Evolutionary conservation across 768 basidiomycete genomes (phyloP), one percentile per base, ranked within the genome.

Genomic region (Serendipita sp.): DNA sequence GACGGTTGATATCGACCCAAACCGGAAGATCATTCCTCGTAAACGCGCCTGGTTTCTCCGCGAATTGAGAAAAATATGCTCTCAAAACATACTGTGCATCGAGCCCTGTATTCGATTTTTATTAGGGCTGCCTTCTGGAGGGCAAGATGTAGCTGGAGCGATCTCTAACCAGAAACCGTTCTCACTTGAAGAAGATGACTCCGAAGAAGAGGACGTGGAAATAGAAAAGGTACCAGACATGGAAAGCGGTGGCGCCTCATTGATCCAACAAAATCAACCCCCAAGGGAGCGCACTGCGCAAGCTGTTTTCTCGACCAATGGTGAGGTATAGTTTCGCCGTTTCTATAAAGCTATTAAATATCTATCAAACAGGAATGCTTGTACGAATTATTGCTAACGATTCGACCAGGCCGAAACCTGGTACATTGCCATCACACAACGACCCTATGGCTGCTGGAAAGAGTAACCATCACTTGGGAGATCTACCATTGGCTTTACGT

Each of bases 51-150:
- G 82, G 68, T 87, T 97, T 67, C 79, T 92, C 3, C 83, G 86
- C 34, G 84, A 86, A 8, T 78, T 97, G 30, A 82, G 86, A 23
- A 77, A 79, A 2, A 84, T 93, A 58, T 79, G 87, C 52, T 83
- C 88, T 68, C 78, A 77, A 3, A 80, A 83, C n/a, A 75, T 89
- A 32, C 92, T 92, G 1, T 94, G 91, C 68, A 76, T 97, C 5
- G 91, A 92, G 68, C 79, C 85, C 0, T 95, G 91, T 68, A 76
- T 94, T 44, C 78, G 86, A 32, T 95, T 91, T 70, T 76, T 98
- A 32, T 75, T 92, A 15, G 91, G 88, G 66, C 78, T 81, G 4
- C 78, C 83, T 62, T 30, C 56, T 4, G 23, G 56, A 23, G 18
- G n/a, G n/a, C 18, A 18, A 10, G 48, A 32, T n/a, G 8, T 18